phyloP scores from a whole-genome alignment of 176 grass and related monocot species.

The Carex parvula region DNA sequence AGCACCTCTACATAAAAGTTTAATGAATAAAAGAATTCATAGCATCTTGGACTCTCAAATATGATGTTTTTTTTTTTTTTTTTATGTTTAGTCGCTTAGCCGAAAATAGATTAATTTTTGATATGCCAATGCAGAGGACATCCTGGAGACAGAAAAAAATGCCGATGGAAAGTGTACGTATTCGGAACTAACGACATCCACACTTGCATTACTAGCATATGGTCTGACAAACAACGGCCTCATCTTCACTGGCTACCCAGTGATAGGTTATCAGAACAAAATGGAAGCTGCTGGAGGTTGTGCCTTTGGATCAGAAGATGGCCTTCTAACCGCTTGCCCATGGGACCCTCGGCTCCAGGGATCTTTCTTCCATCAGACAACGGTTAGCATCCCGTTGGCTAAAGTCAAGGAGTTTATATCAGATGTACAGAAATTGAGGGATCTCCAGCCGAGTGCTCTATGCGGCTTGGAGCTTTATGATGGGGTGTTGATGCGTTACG shows the following conservation, averaged over 20 bases:
- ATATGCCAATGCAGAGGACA: conserved; percentile 24
- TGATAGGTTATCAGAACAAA: conserved; percentile 50
- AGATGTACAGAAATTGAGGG: conserved; percentile 51
- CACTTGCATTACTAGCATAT: conserved; percentile 8
- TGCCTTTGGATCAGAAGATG: conserved; percentile 30
- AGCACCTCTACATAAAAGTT: not conserved
- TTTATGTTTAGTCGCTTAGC: not conserved
- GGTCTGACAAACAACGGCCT: conserved; percentile 35
- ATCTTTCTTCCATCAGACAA: conserved; percentile 41
- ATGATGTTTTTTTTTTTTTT: not conserved
- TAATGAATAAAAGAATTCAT: not conserved
- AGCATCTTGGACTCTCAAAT: not conserved
- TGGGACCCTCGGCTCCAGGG: conserved; percentile 52
- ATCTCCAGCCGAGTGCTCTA: conserved; percentile 36
- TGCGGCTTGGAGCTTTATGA: conserved; percentile 52
- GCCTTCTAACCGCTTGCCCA: conserved; percentile 41
- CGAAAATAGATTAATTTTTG: no score
- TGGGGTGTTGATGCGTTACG: conserved; percentile 46
- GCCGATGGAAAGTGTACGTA: conserved; percentile 25
- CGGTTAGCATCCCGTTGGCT: conserved; percentile 43
- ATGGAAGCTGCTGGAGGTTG: conserved; percentile 48
- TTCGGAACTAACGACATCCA: not conserved
- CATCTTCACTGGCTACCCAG: conserved; percentile 35
- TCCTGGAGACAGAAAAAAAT: not conserved
- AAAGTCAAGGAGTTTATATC: conserved; percentile 33